Evolutionary conservation across 306 rosid species (phyloP), one percentile per base, ranked within the genome.

Genomic region (Geum urbanum): DNA sequence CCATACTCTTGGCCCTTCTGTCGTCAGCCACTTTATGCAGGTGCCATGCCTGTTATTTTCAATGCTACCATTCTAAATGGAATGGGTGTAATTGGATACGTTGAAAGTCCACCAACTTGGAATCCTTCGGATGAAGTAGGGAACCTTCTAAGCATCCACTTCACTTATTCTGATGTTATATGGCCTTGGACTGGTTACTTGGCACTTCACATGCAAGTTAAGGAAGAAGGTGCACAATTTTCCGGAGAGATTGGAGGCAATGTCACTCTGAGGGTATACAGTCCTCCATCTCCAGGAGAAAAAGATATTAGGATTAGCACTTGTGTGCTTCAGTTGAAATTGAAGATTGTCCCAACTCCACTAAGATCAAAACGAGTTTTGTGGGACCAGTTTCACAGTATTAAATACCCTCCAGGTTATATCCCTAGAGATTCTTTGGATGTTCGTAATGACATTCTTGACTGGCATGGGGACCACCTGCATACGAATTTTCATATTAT

Each of bases 171-270:
- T 15, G 75, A 80, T 63, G 77, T 94, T 43, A 88, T 94, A 66
- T 94, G 99, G 99, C 97, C 99, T 70, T 94, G 99, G 99, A 91
- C 99, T 65, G 97, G 97, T 74, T 86, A 88, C 82, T 72, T 94
- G 77, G 96, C 97, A 18, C 91, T 94, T 76, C 95, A 91, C 87
- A 83, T 91, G 86, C 99, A 94, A 86, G 91, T 94, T 71, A 94
- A 84, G 86, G 99, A 94, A 64, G 97, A 87, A 83, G 99, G 99
- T 54, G 83, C 84, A 13, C 91, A 80, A 16, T 91, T 83, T 84
- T 94, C 91, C 72, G 99, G 97, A 79, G 91, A 78, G 49, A 87
- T 94, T 79, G 92, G 86, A 74, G 99, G 97, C 73, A 94, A 91
- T 77, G 95, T 94, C 72, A 88, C 95, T 77, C 86, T 91, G 65